Conservation (phyloP, 305 asterid genomes). For the Fraxinus albicans region DNA sequence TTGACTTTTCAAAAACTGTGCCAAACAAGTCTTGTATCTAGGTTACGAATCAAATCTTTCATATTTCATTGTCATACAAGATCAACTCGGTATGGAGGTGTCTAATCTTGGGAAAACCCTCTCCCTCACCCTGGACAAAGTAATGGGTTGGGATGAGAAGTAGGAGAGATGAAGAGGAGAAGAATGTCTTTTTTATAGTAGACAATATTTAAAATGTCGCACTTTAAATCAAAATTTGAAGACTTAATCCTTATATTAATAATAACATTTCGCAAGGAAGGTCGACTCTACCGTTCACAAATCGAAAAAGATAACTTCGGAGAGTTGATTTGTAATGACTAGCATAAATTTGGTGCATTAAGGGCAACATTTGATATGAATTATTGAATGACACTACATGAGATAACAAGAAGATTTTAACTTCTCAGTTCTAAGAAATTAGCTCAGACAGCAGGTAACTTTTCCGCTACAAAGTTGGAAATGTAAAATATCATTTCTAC, state of each 20-base stretch:
- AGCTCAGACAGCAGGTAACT: too few species aligned
- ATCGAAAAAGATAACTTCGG: not conserved
- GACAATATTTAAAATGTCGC: not conserved
- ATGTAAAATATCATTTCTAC: slow-evolving; percentile 28
- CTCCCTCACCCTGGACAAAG: not conserved
- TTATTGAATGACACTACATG: not conserved
- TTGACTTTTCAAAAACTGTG: not conserved
- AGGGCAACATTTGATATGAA: not conserved
- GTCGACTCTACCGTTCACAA: not conserved
- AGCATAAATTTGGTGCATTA: not conserved
- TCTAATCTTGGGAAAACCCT: not conserved
- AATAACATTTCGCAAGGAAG: not conserved
- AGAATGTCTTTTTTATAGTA: not conserved
- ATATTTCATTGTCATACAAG: not conserved
- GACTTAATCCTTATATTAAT: not conserved
- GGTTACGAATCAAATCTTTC: not conserved
- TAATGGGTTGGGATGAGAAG: not conserved
- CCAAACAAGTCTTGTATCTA: not conserved
- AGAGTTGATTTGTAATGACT: not conserved
- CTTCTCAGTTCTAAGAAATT: too few species aligned
- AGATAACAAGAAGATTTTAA: not conserved
- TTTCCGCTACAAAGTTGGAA: slow-evolving; percentile 23
- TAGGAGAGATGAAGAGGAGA: not conserved
- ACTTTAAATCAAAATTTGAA: not conserved
- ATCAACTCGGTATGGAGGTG: not conserved